Percentiles rank a stretch among this genome's conserved stretches.
phyloP scores from a whole-genome alignment of 2,329 filamentous ascomycete species.

The Aureobasidium sp. region DNA sequence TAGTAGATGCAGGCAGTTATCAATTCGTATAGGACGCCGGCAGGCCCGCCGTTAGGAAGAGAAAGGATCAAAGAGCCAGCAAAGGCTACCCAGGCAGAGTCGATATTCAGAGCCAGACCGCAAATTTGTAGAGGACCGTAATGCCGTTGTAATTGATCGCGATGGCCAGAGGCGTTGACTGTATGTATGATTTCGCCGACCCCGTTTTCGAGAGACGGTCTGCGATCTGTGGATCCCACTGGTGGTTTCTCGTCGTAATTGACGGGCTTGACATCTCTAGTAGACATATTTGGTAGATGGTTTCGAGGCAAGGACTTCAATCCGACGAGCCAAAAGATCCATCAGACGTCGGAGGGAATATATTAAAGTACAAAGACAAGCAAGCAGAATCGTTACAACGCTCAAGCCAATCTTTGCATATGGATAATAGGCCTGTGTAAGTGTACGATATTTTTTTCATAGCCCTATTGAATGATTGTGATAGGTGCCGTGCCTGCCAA shows the following conservation, averaged over 20 bases:
- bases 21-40: slow-evolving; percentile 33
- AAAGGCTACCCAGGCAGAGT: slow-evolving; percentile 59
- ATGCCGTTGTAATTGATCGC: slow-evolving; percentile 56
- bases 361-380: neutral
- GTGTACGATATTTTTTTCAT: neutral
- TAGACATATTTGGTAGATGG: neutral
- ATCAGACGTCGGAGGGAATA: neutral
- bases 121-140: slow-evolving; percentile 55
- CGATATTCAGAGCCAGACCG: slow-evolving; percentile 49
- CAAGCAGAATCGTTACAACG: neutral
- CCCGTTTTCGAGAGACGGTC: slow-evolving; percentile 20
- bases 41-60: slow-evolving; percentile 35
- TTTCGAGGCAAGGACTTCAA: neutral
- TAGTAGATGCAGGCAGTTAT: slow-evolving; percentile 31
- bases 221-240: neutral
- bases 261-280: neutral
- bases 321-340: neutral
- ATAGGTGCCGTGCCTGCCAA: slow-evolving; percentile 1
- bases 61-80: slow-evolving; percentile 54
- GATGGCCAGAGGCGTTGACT: slow-evolving; percentile 59
- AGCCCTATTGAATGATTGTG: neutral
- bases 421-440: slow-evolving; percentile 11
- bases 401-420: neutral
- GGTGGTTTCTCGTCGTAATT: neutral
- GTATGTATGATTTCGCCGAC: slow-evolving; percentile 30